Evolutionary conservation across 495 filamentous ascomycete species (phyloP).

Genomic region (Penicillium arizonense): DNA sequence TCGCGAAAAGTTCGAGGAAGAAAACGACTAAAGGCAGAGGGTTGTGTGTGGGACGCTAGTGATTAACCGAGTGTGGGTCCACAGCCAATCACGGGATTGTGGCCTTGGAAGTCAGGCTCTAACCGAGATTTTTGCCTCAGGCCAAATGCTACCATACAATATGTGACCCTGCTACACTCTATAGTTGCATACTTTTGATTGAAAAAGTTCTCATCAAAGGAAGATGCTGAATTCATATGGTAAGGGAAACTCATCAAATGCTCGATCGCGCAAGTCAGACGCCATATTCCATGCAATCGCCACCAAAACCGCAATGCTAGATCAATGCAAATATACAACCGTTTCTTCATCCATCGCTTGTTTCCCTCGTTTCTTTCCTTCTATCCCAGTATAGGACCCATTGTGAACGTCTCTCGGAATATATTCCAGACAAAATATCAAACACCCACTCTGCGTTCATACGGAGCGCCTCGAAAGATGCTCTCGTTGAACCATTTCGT

Average conservation of each 20-base stretch:
- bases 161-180: no score
- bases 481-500: constrained; percentile 77
- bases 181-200: no score
- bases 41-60: constrained; percentile 50
- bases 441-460: background rate
- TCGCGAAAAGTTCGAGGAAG: constrained; percentile 44
- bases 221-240: background rate
- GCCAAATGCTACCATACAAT: background rate
- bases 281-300: background rate
- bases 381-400: no score
- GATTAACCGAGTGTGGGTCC: constrained; percentile 43
- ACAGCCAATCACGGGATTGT: constrained; percentile 13
- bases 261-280: background rate
- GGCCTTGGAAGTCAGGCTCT: constrained; percentile 9
- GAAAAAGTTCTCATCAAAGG: background rate
- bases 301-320: background rate
- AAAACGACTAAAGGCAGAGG: constrained; percentile 31
- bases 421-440: background rate
- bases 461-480: constrained; percentile 28
- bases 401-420: no score
- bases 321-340: background rate
- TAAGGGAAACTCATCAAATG: background rate
- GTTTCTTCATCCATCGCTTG: background rate
- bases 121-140: background rate
- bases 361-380: no score